These are phyloP conservation scores for Mortierella sp. DNA, from an alignment of 371 early-diverging fungal species.

Conservation along the genomic window DNA sequence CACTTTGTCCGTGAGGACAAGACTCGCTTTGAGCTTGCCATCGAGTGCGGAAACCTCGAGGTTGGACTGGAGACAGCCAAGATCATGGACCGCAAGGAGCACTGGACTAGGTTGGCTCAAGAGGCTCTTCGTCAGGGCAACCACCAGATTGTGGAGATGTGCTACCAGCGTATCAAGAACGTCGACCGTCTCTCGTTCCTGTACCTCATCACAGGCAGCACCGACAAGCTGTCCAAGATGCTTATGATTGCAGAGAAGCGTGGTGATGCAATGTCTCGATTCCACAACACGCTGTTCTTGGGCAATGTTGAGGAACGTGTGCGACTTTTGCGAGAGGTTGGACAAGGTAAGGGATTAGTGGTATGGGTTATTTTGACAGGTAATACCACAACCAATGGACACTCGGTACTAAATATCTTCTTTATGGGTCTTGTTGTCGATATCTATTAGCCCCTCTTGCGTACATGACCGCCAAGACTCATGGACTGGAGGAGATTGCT, in stretches of 20 bases:
- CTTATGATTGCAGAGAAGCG: constrained; percentile 88
- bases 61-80: constrained; percentile 94
- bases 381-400: neutral
- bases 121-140: constrained; percentile 94
- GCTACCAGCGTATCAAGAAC: constrained; percentile 90
- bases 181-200: constrained; percentile 94
- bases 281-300: constrained; percentile 89
- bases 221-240: constrained; percentile 91
- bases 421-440: neutral
- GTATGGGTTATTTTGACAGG: neutral
- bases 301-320: constrained; percentile 91
- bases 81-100: constrained; percentile 84
- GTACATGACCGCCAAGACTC: constrained; percentile 89
- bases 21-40: constrained; percentile 95
- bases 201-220: constrained; percentile 90
- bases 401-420: neutral
- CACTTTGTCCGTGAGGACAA: constrained; percentile 97
- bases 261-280: constrained; percentile 84
- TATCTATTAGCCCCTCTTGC: constrained; percentile 77
- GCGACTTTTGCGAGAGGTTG: constrained; percentile 81
- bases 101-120: constrained; percentile 86
- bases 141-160: constrained; percentile 86
- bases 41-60: constrained; percentile 95
- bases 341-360: constrained; percentile 69
- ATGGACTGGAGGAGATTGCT: constrained; percentile 88